A percentile compares a stretch with the other conserved stretches of the same genome.
Conservation (phyloP, 345 rosid genomes). For the Mercurialis annua region DNA sequence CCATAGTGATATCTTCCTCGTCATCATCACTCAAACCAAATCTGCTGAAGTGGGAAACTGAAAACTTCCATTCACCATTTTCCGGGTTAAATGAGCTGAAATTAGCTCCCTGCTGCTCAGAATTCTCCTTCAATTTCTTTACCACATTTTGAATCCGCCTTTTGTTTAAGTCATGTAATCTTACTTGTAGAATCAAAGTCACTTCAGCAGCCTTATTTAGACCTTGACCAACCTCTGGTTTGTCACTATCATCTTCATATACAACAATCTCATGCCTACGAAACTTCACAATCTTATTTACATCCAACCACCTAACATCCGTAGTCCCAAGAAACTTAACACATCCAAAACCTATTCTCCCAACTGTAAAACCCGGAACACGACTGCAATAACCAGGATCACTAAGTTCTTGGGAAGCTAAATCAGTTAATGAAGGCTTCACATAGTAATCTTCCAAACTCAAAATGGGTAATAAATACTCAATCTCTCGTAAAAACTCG, state of each 20-base stretch:
- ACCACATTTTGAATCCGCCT: conserved; percentile 32
- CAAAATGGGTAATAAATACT: conserved; percentile 51
- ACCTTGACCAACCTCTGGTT: conserved; percentile 76
- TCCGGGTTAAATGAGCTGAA: conserved; percentile 62
- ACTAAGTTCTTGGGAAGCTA: conserved; percentile 44
- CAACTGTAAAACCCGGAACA: conserved; percentile 68
- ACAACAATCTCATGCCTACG: conserved; percentile 65
- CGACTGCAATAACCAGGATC: conserved; percentile 69
- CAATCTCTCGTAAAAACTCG: conserved; percentile 29
- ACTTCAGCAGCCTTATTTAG: conserved; percentile 93
- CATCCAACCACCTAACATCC: conserved; percentile 66
- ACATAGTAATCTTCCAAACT: conserved; percentile 53
- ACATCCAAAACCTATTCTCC: conserved; percentile 72
- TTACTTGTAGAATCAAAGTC: conserved; percentile 46
- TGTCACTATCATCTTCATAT: conserved; percentile 67
- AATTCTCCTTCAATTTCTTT: conserved; percentile 42
- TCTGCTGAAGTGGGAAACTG: conserved; percentile 85
- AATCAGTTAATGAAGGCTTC: conserved; percentile 57
- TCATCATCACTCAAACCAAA: conserved; percentile 95
- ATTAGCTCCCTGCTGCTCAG: conserved; percentile 69
- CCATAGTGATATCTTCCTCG: conserved; percentile 77
- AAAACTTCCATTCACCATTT: conserved; percentile 72
- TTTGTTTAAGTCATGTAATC: conserved; percentile 23
- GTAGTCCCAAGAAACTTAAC: conserved; percentile 72
- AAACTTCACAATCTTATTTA: conserved; percentile 71